These are phyloP conservation scores for Coix lacrymajobi DNA, from an alignment of 176 grass and related monocot species.

Conservation along the genomic window DNA sequence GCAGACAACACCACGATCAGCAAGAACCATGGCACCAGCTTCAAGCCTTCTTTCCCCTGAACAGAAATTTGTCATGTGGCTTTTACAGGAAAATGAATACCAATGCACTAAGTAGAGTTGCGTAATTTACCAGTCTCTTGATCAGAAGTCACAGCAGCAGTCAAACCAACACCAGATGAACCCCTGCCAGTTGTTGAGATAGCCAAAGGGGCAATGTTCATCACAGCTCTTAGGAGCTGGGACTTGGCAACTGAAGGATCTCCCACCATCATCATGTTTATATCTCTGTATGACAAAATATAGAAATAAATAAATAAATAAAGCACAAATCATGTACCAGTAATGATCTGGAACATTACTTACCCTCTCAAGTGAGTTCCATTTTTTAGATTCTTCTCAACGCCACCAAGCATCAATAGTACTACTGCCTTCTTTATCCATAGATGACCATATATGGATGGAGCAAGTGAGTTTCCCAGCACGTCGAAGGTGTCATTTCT, in stretches of 20 bases:
- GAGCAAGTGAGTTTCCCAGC: conserved; percentile 92
- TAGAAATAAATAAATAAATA: not conserved
- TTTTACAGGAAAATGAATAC: not conserved
- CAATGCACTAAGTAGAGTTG: not conserved
- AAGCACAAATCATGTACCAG: not conserved
- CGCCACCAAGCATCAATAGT: conserved; percentile 94
- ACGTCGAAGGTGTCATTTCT: conserved; percentile 83
- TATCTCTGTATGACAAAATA: conserved; percentile 61
- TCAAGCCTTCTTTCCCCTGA: conserved; percentile 97
- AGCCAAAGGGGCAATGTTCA: conserved; percentile 92
- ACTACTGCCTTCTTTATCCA: conserved; percentile 98
- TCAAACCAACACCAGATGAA: conserved; percentile 97
- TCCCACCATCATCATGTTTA: conserved; percentile 99
- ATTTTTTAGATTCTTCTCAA: conserved; percentile 96
- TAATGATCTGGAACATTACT: conserved; percentile 16
- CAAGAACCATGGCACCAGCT: conserved; percentile 99
- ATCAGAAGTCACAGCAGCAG: conserved; percentile 91
- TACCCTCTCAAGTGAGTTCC: conserved; percentile 99
- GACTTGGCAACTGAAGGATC: conserved; percentile 99
- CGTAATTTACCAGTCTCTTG: conserved; percentile 82
- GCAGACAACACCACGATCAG: conserved; percentile 89
- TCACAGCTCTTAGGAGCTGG: conserved; percentile 88
- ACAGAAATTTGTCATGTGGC: conserved; percentile 1
- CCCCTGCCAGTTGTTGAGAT: conserved; percentile 95
- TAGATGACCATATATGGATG: conserved; percentile 87